Evolutionary conservation across 2,329 filamentous ascomycete species (phyloP), one percentile per base, ranked within the genome.

Genomic region (Penicillium hordei): DNA sequence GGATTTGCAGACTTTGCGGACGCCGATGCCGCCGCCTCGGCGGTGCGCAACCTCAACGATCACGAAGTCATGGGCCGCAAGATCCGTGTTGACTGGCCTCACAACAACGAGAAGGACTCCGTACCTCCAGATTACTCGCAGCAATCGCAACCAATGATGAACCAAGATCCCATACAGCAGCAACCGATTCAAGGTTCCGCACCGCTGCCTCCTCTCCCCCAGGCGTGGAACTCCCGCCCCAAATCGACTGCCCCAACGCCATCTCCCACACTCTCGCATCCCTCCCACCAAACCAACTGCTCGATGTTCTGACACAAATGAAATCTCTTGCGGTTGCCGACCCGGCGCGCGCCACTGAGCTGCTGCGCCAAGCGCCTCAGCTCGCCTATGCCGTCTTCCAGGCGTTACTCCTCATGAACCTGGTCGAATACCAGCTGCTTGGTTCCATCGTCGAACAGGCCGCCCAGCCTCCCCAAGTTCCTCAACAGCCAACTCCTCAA

Each of bases 1-100:
- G 94, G 94, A 36, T 99, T 97, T 69, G 90, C 93, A 70, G 93
- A 97, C 74, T 99, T 96, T 72, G 89, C 91, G 55, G 94, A 97
- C 71, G 87, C 90, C 59, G 93, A 96, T 84, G 83, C 92, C 27
- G 94, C 94, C 33, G 91, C 93, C 38, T 96, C 92, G 2, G 94
- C 94, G 2, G 93, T 97, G 48, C 89, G 93, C 66, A 97, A 99
- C 72, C 81, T 97, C 52, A 96, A 97, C 78, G 92, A 96, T 75
- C 88, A 91, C 77, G 93, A 97, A 74, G 87, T 97, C 71, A 95
- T 96, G 88, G 92, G 92, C 55, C 86, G 94, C 69, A 96, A 96
- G 75, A 83, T 99, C 62, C 86, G 93, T 60, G 94, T 99, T 55
- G 94, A 97, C 76, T 99, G 95, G 77, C 94, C 91, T 58, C 96